Percentiles rank a stretch among this genome's conserved stretches.
Conservation (phyloP, 2,329 filamentous ascomycete genomes). For the Pseudocercospora ulei region DNA sequence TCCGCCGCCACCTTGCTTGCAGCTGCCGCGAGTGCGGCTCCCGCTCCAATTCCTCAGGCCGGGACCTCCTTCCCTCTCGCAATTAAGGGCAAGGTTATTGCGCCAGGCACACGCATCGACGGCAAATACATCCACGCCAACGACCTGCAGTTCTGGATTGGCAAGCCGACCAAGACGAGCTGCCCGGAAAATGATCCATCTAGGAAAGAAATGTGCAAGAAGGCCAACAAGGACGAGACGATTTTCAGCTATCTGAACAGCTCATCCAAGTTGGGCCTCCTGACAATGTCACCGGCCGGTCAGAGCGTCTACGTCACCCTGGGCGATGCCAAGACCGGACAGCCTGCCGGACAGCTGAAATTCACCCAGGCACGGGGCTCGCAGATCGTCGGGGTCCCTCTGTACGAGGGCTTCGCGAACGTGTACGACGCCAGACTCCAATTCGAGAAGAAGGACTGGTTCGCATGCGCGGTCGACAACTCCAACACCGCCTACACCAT, state of each 20-base stretch:
- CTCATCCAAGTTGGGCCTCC: constrained; percentile 18
- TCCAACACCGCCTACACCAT: constrained; percentile 15
- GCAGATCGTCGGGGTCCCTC: constrained; percentile 22
- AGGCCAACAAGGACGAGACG: constrained; percentile 15
- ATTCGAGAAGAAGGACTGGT: constrained; percentile 19
- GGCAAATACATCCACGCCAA: constrained; percentile 24
- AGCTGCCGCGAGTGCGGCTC: constrained; percentile 20
- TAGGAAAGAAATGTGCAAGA: constrained; percentile 11
- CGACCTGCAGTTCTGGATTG: constrained; percentile 25
- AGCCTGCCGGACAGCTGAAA: constrained; percentile 23
- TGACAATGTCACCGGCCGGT: constrained; percentile 28
- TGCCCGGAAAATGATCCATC: constrained; percentile 25
- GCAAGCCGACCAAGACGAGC: constrained; percentile 27
- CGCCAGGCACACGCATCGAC: constrained; percentile 26
- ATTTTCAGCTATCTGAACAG: constrained; percentile 27
- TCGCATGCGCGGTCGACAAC: constrained; percentile 15
- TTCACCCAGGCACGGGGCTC: constrained; percentile 30
- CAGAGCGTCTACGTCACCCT: constrained; percentile 31
- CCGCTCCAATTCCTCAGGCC: constrained; percentile 11
- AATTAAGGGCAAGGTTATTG: constrained; percentile 23
- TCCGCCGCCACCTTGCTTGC: constrained; percentile 17
- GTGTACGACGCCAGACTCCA: constrained; percentile 14
- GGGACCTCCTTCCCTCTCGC: constrained; percentile 6
- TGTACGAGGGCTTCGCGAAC: constrained; percentile 22
- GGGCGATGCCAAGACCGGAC: constrained; percentile 9